These are phyloP conservation scores for Xanthoconium separans DNA, from an alignment of 1,284 basidiomycete species.

Conservation along the genomic window DNA sequence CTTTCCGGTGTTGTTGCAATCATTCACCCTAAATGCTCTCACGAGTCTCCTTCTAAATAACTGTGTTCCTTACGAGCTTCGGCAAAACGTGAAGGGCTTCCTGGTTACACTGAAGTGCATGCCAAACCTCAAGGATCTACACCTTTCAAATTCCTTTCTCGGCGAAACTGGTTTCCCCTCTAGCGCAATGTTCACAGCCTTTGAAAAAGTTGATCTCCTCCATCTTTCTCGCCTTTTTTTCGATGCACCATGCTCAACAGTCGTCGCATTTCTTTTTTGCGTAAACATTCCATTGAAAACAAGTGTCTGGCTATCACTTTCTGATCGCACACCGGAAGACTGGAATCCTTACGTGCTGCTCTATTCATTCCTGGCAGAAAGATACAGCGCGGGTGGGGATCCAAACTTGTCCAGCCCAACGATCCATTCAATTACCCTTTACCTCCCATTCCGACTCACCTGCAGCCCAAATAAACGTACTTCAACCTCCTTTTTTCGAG, in stretches of 20 bases:
- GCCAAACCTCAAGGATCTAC: constrained; percentile 28
- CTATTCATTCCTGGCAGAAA: too few species aligned
- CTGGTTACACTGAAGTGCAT: constrained; percentile 23
- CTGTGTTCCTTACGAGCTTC: constrained; percentile 11
- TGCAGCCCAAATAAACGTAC: not conserved
- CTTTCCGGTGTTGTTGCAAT: constrained; percentile 15
- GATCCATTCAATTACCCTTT: too few species aligned
- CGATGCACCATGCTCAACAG: not conserved
- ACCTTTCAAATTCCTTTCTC: constrained; percentile 11
- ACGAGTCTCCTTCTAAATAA: constrained; percentile 23
- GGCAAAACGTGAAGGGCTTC: constrained; percentile 17
- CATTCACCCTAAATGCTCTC: constrained; percentile 23
- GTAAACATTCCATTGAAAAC: not conserved
- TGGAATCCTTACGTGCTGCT: too few species aligned
- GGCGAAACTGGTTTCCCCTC: not conserved
- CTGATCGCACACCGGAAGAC: too few species aligned
- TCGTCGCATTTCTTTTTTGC: not conserved
- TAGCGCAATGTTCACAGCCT: not conserved
- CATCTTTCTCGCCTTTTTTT: not conserved
- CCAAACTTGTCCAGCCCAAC: too few species aligned
- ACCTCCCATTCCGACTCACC: too few species aligned
- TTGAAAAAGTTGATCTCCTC: not conserved
- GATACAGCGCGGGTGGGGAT: too few species aligned
- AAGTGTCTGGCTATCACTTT: not conserved
- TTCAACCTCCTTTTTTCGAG: fast-evolving